phyloP scores from a whole-genome alignment of 345 rosid genomes.

The Microcos paniculata region DNA sequence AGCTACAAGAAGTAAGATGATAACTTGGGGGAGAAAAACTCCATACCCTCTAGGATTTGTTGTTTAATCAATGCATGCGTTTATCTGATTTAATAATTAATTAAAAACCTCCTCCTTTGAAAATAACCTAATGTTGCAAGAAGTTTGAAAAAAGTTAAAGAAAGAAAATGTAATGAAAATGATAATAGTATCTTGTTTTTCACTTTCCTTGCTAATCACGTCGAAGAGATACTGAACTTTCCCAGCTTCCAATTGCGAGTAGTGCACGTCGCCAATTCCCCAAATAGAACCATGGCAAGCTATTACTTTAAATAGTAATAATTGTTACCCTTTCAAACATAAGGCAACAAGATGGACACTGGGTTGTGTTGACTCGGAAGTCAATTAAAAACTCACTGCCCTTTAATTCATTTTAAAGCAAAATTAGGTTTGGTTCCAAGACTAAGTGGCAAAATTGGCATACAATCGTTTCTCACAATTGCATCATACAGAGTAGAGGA shows the following conservation, averaged over 20 bases:
- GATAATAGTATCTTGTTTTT: too few relatives aligned
- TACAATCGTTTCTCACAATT: not conserved
- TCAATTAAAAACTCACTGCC: slow-evolving; percentile 9
- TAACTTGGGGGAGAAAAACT: too few relatives aligned
- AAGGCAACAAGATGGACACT: slow-evolving; percentile 11
- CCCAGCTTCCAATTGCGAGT: not conserved
- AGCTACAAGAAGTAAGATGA: too few relatives aligned
- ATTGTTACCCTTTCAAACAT: not conserved
- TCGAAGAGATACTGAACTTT: not conserved
- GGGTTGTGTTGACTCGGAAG: slow-evolving; percentile 19
- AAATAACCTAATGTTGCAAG: too few relatives aligned
- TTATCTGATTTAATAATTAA: too few relatives aligned
- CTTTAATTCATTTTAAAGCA: not conserved
- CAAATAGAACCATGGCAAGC: not conserved
- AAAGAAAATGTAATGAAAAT: too few relatives aligned
- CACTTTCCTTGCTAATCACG: too few relatives aligned
- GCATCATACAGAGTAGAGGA: not conserved
- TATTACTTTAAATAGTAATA: not conserved
- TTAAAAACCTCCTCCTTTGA: too few relatives aligned
- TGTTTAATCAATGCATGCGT: too few relatives aligned
- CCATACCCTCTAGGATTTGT: too few relatives aligned
- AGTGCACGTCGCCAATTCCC: not conserved
- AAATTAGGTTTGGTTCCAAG: slow-evolving; percentile 8
- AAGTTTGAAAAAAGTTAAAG: too few relatives aligned
- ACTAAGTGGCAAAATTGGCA: not conserved